Evolutionary conservation across 495 filamentous ascomycete species (phyloP), one percentile per base, ranked within the genome.

Genomic region (Penicillium riverlandense): DNA sequence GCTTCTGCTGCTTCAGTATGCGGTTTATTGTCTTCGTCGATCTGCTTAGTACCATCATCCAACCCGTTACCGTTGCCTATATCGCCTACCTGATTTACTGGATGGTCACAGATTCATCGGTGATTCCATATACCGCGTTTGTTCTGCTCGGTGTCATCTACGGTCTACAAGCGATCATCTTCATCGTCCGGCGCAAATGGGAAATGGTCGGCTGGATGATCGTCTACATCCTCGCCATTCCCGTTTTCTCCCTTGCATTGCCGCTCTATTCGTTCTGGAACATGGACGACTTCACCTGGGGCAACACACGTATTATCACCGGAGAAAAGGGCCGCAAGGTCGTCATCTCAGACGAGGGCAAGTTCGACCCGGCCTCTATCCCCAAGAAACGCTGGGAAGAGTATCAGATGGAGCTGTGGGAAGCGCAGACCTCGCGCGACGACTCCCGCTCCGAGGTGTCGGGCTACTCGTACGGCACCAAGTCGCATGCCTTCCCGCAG

Each of bases 1-100:
- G 92, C 63, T 99, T 99, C 80, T 99, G 92, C 75, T 97, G 94
- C 68, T 99, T 99, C 75, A 90, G 85, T 64, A 99, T 99, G 92
- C 81, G 92, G 53, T 99, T 99, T 69, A 75, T 99, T 47, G 91
- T 99, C 51, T 95, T 99, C 56, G 63, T 97, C 44, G 92, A 99
- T 61, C 74, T 99, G 35, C 71, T 99, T 43, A 88, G 84, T 43
- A 99, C 92, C 29, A 65, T 97, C 45, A 82, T 97, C 39, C 88
- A 91, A 59, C 92, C 92, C 3, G 92, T 96, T 35, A 91, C 83
- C 1, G 74, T 94, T n/a, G 91, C 78, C 22, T 99, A 97, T 55
- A 83, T 99, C 48, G 73, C 75, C 38, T 99, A 99, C 63, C 74
- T 97, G 52, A 84, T 97, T 59, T 80, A 86, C 37, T 74, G 85